These are phyloP conservation scores for Pseudozyma thailandica DNA, from an alignment of 1,284 basidiomycete species.

Conservation along the genomic window DNA sequence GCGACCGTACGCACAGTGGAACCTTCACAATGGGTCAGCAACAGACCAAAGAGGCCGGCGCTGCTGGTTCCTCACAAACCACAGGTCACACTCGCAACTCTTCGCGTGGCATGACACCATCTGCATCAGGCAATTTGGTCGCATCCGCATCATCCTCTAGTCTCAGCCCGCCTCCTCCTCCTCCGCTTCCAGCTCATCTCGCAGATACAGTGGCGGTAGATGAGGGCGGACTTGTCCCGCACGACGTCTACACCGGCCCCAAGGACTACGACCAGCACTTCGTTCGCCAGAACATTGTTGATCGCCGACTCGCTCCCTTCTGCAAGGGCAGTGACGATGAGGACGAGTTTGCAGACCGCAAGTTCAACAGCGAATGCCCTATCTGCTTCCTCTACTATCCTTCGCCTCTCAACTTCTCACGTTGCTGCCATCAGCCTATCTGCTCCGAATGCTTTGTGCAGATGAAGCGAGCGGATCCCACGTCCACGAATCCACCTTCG, in stretches of 20 bases:
- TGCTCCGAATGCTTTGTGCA: slow-evolving; percentile 99
- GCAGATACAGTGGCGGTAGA: slow-evolving; percentile 67
- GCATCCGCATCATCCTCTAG: slow-evolving; percentile 33
- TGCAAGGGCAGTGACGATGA: slow-evolving; percentile 95
- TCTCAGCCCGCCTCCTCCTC: slow-evolving; percentile 31
- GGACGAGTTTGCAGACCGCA: slow-evolving; percentile 83
- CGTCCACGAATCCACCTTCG: slow-evolving; percentile 54
- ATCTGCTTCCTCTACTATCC: slow-evolving; percentile 84
- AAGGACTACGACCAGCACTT: slow-evolving; percentile 89
- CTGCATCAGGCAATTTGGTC: slow-evolving; percentile 26
- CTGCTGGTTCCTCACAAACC: slow-evolving; percentile 15
- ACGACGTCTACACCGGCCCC: slow-evolving; percentile 81
- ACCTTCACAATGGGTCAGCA: slow-evolving; percentile 42
- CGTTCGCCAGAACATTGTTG: slow-evolving; percentile 85
- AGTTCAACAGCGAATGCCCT: slow-evolving; percentile 92
- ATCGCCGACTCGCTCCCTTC: slow-evolving; percentile 90
- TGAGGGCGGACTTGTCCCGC: slow-evolving; percentile 81
- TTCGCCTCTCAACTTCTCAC: slow-evolving; percentile 80
- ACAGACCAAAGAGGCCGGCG: slow-evolving; percentile 48
- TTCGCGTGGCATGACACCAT: slow-evolving; percentile 38
- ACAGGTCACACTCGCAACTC: slow-evolving; percentile 24
- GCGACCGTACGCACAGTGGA: background rate
- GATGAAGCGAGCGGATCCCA: slow-evolving; percentile 93
- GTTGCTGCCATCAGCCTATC: slow-evolving; percentile 97
- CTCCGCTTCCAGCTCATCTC: slow-evolving; percentile 42